Evolutionary conservation across 106 monocot genomes (phyloP).

Genomic region (Phalaenopsis equestris): DNA sequence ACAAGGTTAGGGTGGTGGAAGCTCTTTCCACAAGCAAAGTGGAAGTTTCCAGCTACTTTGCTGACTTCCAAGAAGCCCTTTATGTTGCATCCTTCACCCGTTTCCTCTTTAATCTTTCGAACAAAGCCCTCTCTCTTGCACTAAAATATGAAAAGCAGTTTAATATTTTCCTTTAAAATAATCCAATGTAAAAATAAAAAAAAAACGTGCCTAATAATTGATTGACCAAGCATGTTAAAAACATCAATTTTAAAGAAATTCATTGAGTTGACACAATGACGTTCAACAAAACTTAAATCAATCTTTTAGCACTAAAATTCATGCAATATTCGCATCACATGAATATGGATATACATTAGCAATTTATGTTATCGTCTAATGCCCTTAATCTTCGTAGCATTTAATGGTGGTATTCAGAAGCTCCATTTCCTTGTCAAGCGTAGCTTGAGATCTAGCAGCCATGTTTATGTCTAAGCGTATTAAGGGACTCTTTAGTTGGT

Average conservation of each 20-base stretch:
- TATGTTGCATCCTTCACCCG: slow-evolving; percentile 95
- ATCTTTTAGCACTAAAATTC: neutral
- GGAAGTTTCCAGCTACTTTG: slow-evolving; percentile 99
- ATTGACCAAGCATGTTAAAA: neutral
- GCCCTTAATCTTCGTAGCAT: neutral
- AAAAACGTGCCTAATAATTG: neutral
- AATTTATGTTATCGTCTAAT: neutral
- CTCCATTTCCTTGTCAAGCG: neutral
- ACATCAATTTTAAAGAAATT: neutral
- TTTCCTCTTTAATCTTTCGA: slow-evolving; percentile 84
- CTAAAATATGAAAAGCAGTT: neutral
- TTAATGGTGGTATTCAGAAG: neutral
- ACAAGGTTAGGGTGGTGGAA: slow-evolving; percentile 54
- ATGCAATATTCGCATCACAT: neutral
- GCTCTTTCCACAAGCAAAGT: slow-evolving; percentile 91
- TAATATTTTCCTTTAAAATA: neutral
- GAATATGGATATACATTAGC: neutral
- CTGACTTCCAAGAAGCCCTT: slow-evolving; percentile 93
- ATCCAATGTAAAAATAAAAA: neutral
- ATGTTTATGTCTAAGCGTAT: neutral
- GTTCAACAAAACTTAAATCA: neutral
- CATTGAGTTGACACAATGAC: neutral
- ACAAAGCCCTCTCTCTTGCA: slow-evolving; percentile 95
- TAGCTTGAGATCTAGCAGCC: neutral
- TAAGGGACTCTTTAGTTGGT: too few species aligned